Base-by-base conservation (phyloP, 257 asterid genomes). In the Datura wrightii region DNA sequence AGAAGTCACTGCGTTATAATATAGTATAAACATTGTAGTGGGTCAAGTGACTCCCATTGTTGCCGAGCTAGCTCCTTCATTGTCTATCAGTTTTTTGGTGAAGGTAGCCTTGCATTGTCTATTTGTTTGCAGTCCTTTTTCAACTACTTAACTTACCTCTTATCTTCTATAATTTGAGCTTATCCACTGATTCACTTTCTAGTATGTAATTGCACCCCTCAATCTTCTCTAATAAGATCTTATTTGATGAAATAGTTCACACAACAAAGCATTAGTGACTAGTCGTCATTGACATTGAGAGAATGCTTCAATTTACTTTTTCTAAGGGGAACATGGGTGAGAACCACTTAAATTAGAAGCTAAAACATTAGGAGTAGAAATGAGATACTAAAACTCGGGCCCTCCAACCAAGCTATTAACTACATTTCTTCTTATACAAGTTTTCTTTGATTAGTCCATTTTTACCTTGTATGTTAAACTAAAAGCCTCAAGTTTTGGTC, bases 391-490 rank as follows among this genome's bases (percentile, higher is more conserved):
- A 60, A 60, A 19, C 14, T 60, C 69, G 39, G 9, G 39, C 14
- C 69, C 31, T 69, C 50, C 67, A 60, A 13, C 67, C 79, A 39
- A 69, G 36, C 79, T 41, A 8, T 41, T 66, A 37, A 66, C 74
- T 15, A 41, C 44, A 2, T 63, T 11, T 6, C 48, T 14, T 66
- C 16, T 36, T 66, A 14, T 66, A 14, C 48, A 36, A 66, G 19
- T 66, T 34, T 65, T 14, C 48, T 66, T 48, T 37, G 6, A 6
- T 37, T 66, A 36, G 19, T 14, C 50, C 74, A 66, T 37, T 66
- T 34, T 69, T 53, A 41, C 36, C 79, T 70, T 41, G 79, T 70
- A 70, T 70, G 79, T 8, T 16, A 69, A 39, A 34, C 52, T 16
- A 69, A 39, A 69, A 69, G 4, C 14, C n/a, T 16, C 79, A 69